Base-by-base conservation (phyloP, 306 rosid species). In the Sicyos edulis region DNA sequence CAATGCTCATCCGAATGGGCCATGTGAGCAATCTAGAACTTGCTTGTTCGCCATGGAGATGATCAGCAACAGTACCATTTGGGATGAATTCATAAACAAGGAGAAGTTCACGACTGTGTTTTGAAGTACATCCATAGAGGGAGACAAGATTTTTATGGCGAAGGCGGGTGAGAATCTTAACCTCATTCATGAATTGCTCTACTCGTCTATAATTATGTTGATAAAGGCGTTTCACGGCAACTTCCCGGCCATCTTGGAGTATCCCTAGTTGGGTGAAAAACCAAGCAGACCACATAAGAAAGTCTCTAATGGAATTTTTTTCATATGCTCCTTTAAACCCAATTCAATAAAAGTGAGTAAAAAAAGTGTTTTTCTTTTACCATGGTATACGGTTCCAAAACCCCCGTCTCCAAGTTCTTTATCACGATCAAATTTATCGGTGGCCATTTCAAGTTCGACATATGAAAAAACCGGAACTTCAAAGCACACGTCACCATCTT, bases 201-300 rank as follows among this genome's bases (percentile, higher is more conserved):
- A 79, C 82, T 12, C 84, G 78, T 78, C 58, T 82, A 69, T 80
- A 79, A 64, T 82, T 89, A 72, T 88, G 88, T 72, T 87, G 82
- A 9, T 78, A 88, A 14, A 91, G 75, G 70, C 83, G 84, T 76
- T 89, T 91, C 59, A 91, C 84, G 34, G 96, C 93, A 68, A 89
- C 97, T 83, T 91, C 97, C n/a, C 92, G 77, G 40, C 92, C 91
- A 74, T 91, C 97, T 65, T 70, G 71, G 53, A 91, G 92, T 53
- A 78, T 84, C 3, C 96, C 92, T 91, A 62, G 54, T 75, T 24
- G 44, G n/a, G 52, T 78, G 49, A 70, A 74, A 76, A 58, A 78
- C 47, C 64, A 65, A 67, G 15, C 4, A 16, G 3, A 21, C n/a
- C 71, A 17, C 15, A 29, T 60, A 6, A 59, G 14, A 32, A 20